Conservation (phyloP, 768 basidiomycete species). For the Heimioporus sp. region DNA sequence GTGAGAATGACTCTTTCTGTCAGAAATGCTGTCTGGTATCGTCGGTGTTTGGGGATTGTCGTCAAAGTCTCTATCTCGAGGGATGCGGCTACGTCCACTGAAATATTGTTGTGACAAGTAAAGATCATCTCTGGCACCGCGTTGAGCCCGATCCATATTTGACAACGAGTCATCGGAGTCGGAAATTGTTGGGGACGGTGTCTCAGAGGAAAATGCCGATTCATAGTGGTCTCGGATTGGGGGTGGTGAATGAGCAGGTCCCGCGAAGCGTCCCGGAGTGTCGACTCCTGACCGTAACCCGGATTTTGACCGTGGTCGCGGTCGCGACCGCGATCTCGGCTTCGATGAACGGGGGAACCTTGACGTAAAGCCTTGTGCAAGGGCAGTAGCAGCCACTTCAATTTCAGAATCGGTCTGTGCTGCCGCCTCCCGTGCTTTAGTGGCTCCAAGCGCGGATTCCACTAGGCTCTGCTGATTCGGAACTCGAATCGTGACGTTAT, state of each 20-base stretch:
- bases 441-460: slow-evolving; percentile 17
- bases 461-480: slow-evolving; percentile 14
- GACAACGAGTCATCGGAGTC: slow-evolving; percentile 36
- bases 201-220: slow-evolving; percentile 30
- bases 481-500: background rate
- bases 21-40: slow-evolving; percentile 32
- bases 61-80: slow-evolving; percentile 57
- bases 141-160: slow-evolving; percentile 37
- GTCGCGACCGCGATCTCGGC: slow-evolving; percentile 32
- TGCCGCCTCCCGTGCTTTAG: slow-evolving; percentile 30
- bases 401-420: slow-evolving; percentile 28
- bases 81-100: slow-evolving; percentile 56
- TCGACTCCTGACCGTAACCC: slow-evolving; percentile 58
- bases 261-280: slow-evolving; percentile 59
- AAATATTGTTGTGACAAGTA: slow-evolving; percentile 34
- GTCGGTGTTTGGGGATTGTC: slow-evolving; percentile 65
- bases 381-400: slow-evolving; percentile 31
- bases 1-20: slow-evolving; percentile 13
- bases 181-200: slow-evolving; percentile 36
- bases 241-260: slow-evolving; percentile 49
- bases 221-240: slow-evolving; percentile 18
- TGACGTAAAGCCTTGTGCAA: slow-evolving; percentile 31
- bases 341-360: slow-evolving; percentile 23
- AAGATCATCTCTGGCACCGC: slow-evolving; percentile 54
- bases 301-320: slow-evolving; percentile 34